Evolutionary conservation across 2,329 filamentous ascomycete genomes (phyloP).

Genomic region (Penicillium palitans): DNA sequence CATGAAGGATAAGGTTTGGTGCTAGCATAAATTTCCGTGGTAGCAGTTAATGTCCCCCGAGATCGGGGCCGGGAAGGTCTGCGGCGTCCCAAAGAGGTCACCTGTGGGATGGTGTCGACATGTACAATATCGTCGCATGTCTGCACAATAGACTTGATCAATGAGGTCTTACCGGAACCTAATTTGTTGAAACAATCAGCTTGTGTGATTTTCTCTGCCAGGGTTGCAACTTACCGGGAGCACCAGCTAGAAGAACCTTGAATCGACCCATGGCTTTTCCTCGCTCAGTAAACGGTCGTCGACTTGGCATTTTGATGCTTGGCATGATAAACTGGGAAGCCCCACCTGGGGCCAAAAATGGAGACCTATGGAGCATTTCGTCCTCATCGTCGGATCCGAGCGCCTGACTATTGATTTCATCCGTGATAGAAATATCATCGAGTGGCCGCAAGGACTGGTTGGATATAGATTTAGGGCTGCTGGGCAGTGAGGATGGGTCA

Average conservation of each 20-base stretch:
- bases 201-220: not conserved
- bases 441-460: slow-evolving; percentile 59
- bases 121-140: slow-evolving; percentile 90
- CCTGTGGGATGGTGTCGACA: slow-evolving; percentile 63
- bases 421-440: slow-evolving; percentile 57
- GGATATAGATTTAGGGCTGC: slow-evolving; percentile 61
- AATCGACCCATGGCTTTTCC: slow-evolving; percentile 82
- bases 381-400: slow-evolving; percentile 59
- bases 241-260: slow-evolving; percentile 84
- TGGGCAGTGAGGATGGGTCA: slow-evolving; percentile 53
- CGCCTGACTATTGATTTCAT: slow-evolving; percentile 58
- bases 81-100: slow-evolving; percentile 18
- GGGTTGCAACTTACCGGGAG: slow-evolving; percentile 58
- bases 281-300: slow-evolving; percentile 83
- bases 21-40: slow-evolving; percentile 73
- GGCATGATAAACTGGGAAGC: slow-evolving; percentile 92
- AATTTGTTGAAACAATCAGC: slow-evolving; percentile 3
- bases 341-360: slow-evolving; percentile 38
- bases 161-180: slow-evolving; percentile 85
- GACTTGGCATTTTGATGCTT: slow-evolving; percentile 84
- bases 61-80: slow-evolving; percentile 26
- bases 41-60: slow-evolving; percentile 31
- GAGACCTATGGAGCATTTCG: slow-evolving; percentile 36
- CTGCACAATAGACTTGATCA: slow-evolving; percentile 86
- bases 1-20: slow-evolving; percentile 83